Conservation (phyloP, 1,284 basidiomycete species). For the Leccinum subspadiceum region DNA sequence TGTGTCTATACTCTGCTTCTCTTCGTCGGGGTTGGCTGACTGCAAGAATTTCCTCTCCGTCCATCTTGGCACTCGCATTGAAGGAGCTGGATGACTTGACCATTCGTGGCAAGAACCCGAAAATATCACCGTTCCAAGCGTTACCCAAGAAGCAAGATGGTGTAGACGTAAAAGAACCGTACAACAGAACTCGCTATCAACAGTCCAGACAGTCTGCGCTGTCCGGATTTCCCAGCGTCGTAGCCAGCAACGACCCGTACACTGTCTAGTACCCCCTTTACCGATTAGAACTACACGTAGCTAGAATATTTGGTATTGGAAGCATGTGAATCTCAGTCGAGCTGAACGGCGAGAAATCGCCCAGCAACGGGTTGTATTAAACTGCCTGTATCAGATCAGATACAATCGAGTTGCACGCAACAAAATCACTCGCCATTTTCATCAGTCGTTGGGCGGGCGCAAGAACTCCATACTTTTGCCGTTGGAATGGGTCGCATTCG, state of each 20-base stretch:
- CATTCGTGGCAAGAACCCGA: slow-evolving; percentile 45
- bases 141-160: slow-evolving; percentile 36
- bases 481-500: not conserved
- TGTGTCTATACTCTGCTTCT: too few relatives aligned
- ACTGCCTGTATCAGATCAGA: not conserved
- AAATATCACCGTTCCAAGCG: slow-evolving; percentile 17
- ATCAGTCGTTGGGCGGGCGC: not conserved
- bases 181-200: slow-evolving; percentile 54
- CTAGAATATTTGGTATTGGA: too few relatives aligned
- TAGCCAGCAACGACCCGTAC: too few relatives aligned
- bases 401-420: not conserved
- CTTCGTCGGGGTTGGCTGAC: too few relatives aligned
- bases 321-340: not conserved
- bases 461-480: not conserved
- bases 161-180: slow-evolving; percentile 39
- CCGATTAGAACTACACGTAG: too few relatives aligned
- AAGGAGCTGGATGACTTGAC: too few relatives aligned
- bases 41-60: too few relatives aligned
- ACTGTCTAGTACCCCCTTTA: too few relatives aligned
- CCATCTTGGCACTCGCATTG: too few relatives aligned
- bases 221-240: too few relatives aligned
- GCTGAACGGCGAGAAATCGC: not conserved
- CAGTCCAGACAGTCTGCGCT: slow-evolving; percentile 30
- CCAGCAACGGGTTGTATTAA: not conserved
- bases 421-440: not conserved